phyloP scores from a whole-genome alignment of 805 yeast genomes.

The Yamadazyma endophytica region DNA sequence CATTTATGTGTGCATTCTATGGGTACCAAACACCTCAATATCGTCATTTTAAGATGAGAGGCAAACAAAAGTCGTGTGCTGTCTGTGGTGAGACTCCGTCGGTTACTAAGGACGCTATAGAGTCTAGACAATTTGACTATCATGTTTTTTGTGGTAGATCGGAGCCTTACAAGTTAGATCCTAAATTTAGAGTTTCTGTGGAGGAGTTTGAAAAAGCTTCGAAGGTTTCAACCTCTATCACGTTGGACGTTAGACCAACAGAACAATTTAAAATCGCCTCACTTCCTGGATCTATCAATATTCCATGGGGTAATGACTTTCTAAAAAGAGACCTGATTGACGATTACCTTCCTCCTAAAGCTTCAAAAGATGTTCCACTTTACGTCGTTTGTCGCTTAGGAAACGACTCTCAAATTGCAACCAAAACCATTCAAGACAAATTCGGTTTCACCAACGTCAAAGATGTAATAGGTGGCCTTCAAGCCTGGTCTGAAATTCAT shows the following conservation, averaged over 20 bases:
- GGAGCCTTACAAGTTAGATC: constrained; percentile 42
- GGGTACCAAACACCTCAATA: constrained; percentile 66
- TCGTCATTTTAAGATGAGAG: constrained; percentile 77
- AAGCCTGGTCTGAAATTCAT: constrained; percentile 61
- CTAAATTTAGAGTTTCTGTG: constrained; percentile 43
- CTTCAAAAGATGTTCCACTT: constrained; percentile 21
- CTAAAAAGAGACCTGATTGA: constrained; percentile 18
- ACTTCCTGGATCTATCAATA: constrained; percentile 54
- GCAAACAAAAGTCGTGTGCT: constrained; percentile 53
- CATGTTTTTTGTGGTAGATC: constrained; percentile 68
- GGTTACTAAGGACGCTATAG: constrained; percentile 46
- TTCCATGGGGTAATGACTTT: constrained; percentile 52
- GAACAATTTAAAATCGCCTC: constrained; percentile 71
- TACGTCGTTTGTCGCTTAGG: constrained; percentile 82
- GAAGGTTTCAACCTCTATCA: constrained; percentile 19
- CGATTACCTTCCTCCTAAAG: constrained; percentile 11
- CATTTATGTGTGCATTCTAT: constrained; percentile 64
- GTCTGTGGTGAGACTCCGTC: constrained; percentile 58
- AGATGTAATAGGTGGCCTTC: constrained; percentile 78
- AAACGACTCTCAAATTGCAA: constrained; percentile 84
- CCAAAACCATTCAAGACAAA: constrained; percentile 48
- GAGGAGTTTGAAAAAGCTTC: constrained; percentile 26
- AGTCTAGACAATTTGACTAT: constrained; percentile 53
- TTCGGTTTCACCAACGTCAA: constrained; percentile 46
- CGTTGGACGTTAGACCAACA: constrained; percentile 75